A percentile compares a stretch with the other conserved stretches of the same genome.
These are phyloP conservation scores for Phylloporus sp. DNA, from an alignment of 768 basidiomycete genomes.

Conservation along the genomic window DNA sequence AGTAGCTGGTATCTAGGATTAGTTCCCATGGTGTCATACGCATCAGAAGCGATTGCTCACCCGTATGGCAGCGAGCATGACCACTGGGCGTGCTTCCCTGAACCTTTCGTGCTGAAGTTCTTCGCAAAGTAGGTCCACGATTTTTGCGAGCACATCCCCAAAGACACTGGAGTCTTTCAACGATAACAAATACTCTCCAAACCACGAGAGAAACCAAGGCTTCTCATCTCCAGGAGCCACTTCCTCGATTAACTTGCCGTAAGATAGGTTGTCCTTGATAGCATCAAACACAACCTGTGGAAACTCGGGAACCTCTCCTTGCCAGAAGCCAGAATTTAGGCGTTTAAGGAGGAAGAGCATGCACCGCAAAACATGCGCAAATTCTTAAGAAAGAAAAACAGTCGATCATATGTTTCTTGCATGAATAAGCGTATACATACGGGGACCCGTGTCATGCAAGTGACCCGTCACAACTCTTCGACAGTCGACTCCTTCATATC, in stretches of 20 bases:
- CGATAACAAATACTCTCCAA: conserved; percentile 58
- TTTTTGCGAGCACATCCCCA: conserved; percentile 67
- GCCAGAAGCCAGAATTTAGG: conserved; percentile 60
- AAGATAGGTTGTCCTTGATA: conserved; percentile 73
- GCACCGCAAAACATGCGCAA: conserved; percentile 53
- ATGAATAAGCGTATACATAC: conserved; percentile 43
- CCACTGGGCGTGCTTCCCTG: conserved; percentile 50
- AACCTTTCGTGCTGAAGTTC: conserved; percentile 79
- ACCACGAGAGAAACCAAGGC: conserved; percentile 60
- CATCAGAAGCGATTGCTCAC: conserved; percentile 42
- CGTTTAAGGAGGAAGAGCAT: conserved; percentile 60
- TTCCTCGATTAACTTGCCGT: conserved; percentile 42
- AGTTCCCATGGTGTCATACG: conserved; percentile 3
- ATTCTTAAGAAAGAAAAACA: conserved; percentile 41
- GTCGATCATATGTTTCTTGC: not conserved
- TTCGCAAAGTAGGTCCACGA: conserved; percentile 72
- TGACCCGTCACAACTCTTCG: conserved; percentile 58
- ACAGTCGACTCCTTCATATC: conserved; percentile 38
- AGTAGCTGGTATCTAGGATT: conserved; percentile 29
- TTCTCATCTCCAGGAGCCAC: conserved; percentile 31
- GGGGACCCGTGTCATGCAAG: conserved; percentile 53
- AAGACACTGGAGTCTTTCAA: conserved; percentile 46
- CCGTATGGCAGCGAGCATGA: conserved; percentile 56
- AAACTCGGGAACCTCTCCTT: conserved; percentile 63
- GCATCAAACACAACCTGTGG: conserved; percentile 78